A percentile compares a stretch with the other conserved stretches of the same genome.
phyloP scores from a whole-genome alignment of 805 yeast species.

The Kuraishia borneana region DNA sequence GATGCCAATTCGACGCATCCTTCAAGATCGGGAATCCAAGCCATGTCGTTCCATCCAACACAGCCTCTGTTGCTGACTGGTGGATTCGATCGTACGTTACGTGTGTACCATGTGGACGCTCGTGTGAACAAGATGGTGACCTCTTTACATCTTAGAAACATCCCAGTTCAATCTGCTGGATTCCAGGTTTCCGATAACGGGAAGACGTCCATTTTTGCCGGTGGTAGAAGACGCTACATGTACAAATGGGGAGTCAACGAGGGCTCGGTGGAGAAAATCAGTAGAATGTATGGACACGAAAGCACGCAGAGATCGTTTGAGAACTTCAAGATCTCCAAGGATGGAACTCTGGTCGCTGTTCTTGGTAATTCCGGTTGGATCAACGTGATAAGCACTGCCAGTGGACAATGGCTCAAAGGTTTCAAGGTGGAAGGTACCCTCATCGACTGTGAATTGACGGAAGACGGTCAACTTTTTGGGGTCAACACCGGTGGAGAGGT shows the following conservation, averaged over 20 bases:
- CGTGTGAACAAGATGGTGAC: slow-evolving; percentile 72
- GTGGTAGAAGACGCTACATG: slow-evolving; percentile 88
- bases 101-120: slow-evolving; percentile 88
- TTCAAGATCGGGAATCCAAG: slow-evolving; percentile 75
- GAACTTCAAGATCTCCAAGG: slow-evolving; percentile 64
- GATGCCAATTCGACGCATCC: slow-evolving; percentile 72
- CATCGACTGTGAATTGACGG: slow-evolving; percentile 66
- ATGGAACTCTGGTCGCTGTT: slow-evolving; percentile 64
- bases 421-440: slow-evolving; percentile 84
- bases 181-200: slow-evolving; percentile 26
- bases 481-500: slow-evolving; percentile 77
- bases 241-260: slow-evolving; percentile 73
- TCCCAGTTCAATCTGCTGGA: slow-evolving; percentile 70
- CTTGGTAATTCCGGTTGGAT: slow-evolving; percentile 88
- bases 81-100: slow-evolving; percentile 82
- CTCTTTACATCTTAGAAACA: slow-evolving; percentile 63
- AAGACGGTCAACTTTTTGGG: slow-evolving; percentile 32
- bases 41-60: slow-evolving; percentile 73
- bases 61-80: slow-evolving; percentile 81
- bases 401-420: slow-evolving; percentile 82
- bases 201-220: slow-evolving; percentile 53
- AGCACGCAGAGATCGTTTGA: slow-evolving; percentile 79
- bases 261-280: slow-evolving; percentile 67
- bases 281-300: slow-evolving; percentile 88
- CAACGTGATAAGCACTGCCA: slow-evolving; percentile 60